Base-by-base conservation (phyloP, 768 basidiomycete genomes). In the Mycena vulgaris region DNA sequence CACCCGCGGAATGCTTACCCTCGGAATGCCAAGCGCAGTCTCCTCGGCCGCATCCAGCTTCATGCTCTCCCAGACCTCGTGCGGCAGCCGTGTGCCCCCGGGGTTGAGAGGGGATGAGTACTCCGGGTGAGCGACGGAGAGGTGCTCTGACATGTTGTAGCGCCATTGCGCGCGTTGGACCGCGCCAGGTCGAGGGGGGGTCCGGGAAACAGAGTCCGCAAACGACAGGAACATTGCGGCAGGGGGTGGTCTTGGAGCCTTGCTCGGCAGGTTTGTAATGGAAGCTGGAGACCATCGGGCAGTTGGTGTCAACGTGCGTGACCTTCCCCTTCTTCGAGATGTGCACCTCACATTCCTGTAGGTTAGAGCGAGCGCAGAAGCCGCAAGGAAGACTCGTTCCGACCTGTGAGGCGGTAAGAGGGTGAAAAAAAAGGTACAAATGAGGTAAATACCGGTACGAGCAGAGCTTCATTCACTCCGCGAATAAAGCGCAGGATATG, bases 181-280 rank as follows among this genome's bases (percentile, higher is more conserved):
- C 8, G 2, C 11, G 37, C 48, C 33, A 17, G 55, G 45, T 42
- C 37, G 35, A 42, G 51, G 55, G 57, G 6, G 27, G 11, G 28
- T 59, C 25, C 0, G 48, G 66, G 51, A 48, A 30, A 23, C 66
- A 67, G 11, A 67, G 8, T 9, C 5, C 16, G 31, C 66, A 67
- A 14, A 67, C 66, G 21, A 67, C 51, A n/a, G 66, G 58, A 9
- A 67, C 48, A 27, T 67, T 67, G 47, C 66, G 66, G 39, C 57
- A 67, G 5, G 65, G 53, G 17, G 49, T 52, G 2, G 57, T 25
- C 21, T 39, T 52, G 23, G 57, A 59, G 19, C 58, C 66, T 16
- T 56, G 39, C 14, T 53, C 49, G 0, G 63, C 63, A 2, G 52
- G 19, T 23, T 48, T 57, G 42, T 67, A 67, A 19, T 37, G 27